phyloP scores from a whole-genome alignment of 768 basidiomycete genomes.

The Suillus placidus region DNA sequence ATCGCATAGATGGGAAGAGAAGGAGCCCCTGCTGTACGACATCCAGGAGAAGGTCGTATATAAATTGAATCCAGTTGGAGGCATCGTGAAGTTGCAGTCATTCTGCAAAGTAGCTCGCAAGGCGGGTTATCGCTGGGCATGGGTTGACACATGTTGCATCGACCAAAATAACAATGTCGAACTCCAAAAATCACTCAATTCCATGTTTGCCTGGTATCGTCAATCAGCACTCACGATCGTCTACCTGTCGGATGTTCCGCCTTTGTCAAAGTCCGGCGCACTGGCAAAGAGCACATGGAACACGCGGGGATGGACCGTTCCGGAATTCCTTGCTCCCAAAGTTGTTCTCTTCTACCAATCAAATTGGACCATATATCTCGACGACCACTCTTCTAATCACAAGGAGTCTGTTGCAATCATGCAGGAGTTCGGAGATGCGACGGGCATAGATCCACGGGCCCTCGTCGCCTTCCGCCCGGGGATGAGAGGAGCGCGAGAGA shows the following conservation, averaged over 20 bases:
- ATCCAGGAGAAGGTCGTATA: constrained; percentile 4
- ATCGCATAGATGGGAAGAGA: constrained; percentile 8
- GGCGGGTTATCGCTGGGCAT: constrained; percentile 16
- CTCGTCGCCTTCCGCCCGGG: background rate
- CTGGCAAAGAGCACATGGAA: background rate
- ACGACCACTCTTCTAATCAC: background rate
- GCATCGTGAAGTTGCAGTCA: background rate
- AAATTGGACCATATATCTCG: background rate
- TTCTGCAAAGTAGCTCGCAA: constrained; percentile 17
- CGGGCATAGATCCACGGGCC: background rate
- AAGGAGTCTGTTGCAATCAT: background rate
- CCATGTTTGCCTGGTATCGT: constrained; percentile 14
- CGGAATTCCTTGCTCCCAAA: constrained; percentile 1
- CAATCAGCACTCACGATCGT: background rate
- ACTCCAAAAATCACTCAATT: constrained; percentile 13
- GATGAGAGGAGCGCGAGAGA: background rate
- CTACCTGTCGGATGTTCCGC: background rate
- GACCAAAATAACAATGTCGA: constrained; percentile 12
- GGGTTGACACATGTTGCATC: constrained; percentile 16
- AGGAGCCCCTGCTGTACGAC: constrained; percentile 8
- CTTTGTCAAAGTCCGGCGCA: background rate
- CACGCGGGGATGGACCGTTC: background rate
- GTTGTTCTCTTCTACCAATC: background rate
- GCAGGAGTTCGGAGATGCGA: background rate
- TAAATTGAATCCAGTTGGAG: background rate